A percentile compares a stretch with the other conserved stretches of the same genome.
These are phyloP conservation scores for Centaurea solstitialis DNA, from an alignment of 129 eudicot species.

Conservation along the genomic window DNA sequence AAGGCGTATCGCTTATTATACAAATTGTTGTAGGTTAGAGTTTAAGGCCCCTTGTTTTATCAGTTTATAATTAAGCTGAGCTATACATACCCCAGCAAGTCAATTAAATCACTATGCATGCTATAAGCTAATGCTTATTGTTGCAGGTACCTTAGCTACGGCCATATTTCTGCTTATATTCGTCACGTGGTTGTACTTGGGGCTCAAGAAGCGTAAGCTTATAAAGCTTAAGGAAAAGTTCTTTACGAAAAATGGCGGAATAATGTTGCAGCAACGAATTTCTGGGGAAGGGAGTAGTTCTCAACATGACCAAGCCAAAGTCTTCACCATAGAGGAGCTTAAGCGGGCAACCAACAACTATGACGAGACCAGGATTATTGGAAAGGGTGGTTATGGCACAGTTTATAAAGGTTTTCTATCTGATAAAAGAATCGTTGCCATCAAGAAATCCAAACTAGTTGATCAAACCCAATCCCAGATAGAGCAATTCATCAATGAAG, in stretches of 20 bases:
- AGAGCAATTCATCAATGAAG: constrained; percentile 66
- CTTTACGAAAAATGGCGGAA: constrained; percentile 42
- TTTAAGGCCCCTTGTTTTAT: not conserved
- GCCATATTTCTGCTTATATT: constrained; percentile 8
- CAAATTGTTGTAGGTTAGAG: constrained; percentile 12
- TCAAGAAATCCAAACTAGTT: constrained; percentile 44
- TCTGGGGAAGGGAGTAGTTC: constrained; percentile 23
- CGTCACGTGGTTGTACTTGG: constrained; percentile 23
- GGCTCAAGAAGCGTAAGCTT: constrained; percentile 26
- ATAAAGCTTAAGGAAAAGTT: constrained; percentile 30
- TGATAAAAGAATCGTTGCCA: constrained; percentile 45
- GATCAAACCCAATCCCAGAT: constrained; percentile 45
- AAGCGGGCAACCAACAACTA: constrained; percentile 54
- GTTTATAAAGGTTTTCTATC: constrained; percentile 44
- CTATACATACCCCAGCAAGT: too few relatives aligned
- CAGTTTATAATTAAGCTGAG: too few relatives aligned
- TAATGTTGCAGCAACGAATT: constrained; percentile 33
- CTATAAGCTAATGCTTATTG: not conserved
- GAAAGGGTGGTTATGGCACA: constrained; percentile 53
- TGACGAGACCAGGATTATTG: constrained; percentile 39
- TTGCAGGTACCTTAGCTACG: constrained; percentile 7
- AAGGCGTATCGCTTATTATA: constrained; percentile 14
- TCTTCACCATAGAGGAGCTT: constrained; percentile 45
- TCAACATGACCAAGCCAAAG: constrained; percentile 25
- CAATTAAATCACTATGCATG: too few relatives aligned